Percentiles rank a stretch among this genome's conserved stretches.
phyloP scores from a whole-genome alignment of 106 monocot genomes.

The Dendrobium nobile region DNA sequence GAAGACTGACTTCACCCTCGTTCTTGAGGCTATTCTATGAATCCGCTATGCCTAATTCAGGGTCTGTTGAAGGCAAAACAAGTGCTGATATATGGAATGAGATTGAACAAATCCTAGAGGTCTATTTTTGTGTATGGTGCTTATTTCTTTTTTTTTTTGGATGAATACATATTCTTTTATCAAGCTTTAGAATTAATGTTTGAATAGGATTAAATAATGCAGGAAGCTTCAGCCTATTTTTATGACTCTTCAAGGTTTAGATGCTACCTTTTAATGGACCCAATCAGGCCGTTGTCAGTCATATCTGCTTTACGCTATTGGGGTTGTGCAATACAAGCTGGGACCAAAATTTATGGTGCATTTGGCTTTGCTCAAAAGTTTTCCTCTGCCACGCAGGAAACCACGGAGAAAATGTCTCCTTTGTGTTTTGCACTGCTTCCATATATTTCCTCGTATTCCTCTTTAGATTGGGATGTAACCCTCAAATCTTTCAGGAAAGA shows the following conservation, averaged over 20 bases:
- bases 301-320: slow-evolving; percentile 75
- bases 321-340: slow-evolving; percentile 97
- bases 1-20: slow-evolving; percentile 81
- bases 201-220: slow-evolving; percentile 11
- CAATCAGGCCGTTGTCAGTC: slow-evolving; percentile 34
- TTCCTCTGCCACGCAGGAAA: slow-evolving; percentile 22
- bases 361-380: slow-evolving; percentile 48
- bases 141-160: not conserved
- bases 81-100: slow-evolving; percentile 77
- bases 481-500: slow-evolving; percentile 26
- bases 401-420: slow-evolving; percentile 47
- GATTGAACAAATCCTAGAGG: slow-evolving; percentile 64
- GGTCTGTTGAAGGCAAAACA: slow-evolving; percentile 56
- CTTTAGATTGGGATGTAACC: slow-evolving; percentile 41
- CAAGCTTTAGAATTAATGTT: not conserved
- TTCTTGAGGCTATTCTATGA: slow-evolving; percentile 74
- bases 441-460: slow-evolving; percentile 35
- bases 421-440: slow-evolving; percentile 55
- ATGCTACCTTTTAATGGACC: slow-evolving; percentile 80
- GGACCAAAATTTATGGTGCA: slow-evolving; percentile 60
- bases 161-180: not conserved
- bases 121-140: slow-evolving; percentile 7
- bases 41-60: slow-evolving; percentile 39
- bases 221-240: slow-evolving; percentile 54
- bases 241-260: slow-evolving; percentile 60